Evolutionary conservation across 2,329 filamentous ascomycete species (phyloP).

Genomic region (Colletotrichum plurivorum): DNA sequence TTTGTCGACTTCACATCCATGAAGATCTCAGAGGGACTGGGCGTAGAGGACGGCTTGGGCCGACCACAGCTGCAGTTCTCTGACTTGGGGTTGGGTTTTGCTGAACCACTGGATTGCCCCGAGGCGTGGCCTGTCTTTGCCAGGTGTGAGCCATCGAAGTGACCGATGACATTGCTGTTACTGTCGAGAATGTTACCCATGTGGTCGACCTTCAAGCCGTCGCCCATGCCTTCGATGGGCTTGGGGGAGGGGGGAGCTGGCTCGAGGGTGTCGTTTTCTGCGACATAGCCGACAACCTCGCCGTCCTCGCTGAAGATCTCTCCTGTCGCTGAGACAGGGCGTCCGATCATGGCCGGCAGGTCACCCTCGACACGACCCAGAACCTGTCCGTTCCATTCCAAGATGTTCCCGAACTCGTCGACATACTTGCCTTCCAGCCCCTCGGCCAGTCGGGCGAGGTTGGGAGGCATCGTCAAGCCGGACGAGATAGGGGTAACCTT

Average conservation of each 20-base stretch:
- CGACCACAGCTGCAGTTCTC: constrained; percentile 47
- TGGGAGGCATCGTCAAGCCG: constrained; percentile 46
- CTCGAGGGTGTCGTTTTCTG: constrained; percentile 54
- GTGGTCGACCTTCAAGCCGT: constrained; percentile 59
- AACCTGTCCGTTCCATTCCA: constrained; percentile 64
- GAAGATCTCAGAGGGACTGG: constrained; percentile 67
- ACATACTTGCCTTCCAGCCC: constrained; percentile 64
- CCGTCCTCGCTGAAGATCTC: constrained; percentile 61
- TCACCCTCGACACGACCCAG: constrained; percentile 68
- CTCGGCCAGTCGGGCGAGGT: constrained; percentile 52
- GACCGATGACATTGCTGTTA: constrained; percentile 61
- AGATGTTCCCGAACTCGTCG: constrained; percentile 68
- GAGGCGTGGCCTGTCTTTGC: constrained; percentile 51
- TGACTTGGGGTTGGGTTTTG: constrained; percentile 42
- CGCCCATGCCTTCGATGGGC: constrained; percentile 53
- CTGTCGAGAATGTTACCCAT: constrained; percentile 62
- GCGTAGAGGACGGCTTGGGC: constrained; percentile 52
- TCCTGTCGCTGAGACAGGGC: constrained; percentile 60
- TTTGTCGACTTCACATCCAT: constrained; percentile 71
- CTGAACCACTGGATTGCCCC: constrained; percentile 11
- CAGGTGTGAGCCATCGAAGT: constrained; percentile 54
- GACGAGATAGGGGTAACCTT: constrained; percentile 57
- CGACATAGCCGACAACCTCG: constrained; percentile 60
- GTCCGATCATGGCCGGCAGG: constrained; percentile 68
- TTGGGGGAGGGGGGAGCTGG: constrained; percentile 43